A percentile compares a stretch with the other conserved stretches of the same genome.
phyloP scores from a whole-genome alignment of 148 eudicot genomes.

The Chenopodium formosanum region DNA sequence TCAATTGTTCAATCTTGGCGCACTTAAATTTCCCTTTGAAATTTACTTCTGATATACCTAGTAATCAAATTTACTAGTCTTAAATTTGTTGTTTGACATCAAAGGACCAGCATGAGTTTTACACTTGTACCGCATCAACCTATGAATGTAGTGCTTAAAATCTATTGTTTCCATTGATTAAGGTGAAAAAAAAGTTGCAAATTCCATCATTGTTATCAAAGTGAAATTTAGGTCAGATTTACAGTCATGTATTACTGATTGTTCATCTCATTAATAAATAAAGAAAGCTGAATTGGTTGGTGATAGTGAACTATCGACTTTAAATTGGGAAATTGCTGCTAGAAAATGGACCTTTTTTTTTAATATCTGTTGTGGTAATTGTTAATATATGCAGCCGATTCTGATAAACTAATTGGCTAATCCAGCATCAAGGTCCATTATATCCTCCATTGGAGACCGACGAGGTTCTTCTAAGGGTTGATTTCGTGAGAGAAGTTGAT shows the following conservation, averaged over 20 bases:
- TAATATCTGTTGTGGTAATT: no score
- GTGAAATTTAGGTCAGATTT: neutral
- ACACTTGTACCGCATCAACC: no score
- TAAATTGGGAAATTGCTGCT: neutral
- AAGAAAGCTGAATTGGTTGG: neutral
- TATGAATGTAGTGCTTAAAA: no score
- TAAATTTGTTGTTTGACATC: no score
- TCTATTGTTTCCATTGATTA: no score
- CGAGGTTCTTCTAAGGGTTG: slow-evolving; percentile 76
- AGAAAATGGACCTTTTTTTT: no score
- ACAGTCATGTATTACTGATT: neutral
- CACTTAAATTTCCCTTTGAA: no score
- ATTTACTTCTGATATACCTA: no score
- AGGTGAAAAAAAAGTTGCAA: no score
- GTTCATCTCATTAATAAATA: neutral
- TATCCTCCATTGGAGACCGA: slow-evolving; percentile 63
- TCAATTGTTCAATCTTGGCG: no score
- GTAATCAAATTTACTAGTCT: no score
- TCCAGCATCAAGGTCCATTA: slow-evolving; percentile 82
- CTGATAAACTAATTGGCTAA: slow-evolving; percentile 8
- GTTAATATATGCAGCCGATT: neutral
- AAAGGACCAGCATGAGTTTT: no score
- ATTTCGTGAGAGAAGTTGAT: slow-evolving; percentile 84
- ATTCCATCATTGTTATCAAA: neutral
- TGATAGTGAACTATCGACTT: neutral